Conservation (phyloP, 768 basidiomycete species). For the Kwoniella europaea region DNA sequence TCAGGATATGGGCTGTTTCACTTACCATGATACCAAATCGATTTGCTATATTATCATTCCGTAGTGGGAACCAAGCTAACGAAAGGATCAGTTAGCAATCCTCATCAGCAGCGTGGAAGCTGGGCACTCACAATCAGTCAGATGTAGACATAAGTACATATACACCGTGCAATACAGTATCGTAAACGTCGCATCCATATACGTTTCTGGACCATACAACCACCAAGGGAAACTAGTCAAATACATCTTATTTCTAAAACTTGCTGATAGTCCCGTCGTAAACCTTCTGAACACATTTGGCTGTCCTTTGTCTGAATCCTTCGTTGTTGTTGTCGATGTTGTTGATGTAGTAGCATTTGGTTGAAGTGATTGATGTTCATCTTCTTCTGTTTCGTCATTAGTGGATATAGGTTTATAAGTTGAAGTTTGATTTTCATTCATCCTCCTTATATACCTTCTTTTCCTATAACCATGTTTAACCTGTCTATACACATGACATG, state of each 20-base stretch:
- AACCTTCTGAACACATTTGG: slow-evolving; percentile 1
- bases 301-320: background rate
- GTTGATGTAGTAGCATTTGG: background rate
- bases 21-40: slow-evolving; percentile 35
- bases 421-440: background rate
- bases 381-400: slow-evolving; percentile 2
- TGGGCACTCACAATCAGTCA: slow-evolving; percentile 18
- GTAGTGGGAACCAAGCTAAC: slow-evolving; percentile 20
- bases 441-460: slow-evolving; percentile 3
- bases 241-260: slow-evolving; percentile 32
- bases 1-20: background rate
- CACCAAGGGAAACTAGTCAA: slow-evolving; percentile 35
- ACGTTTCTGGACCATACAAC: slow-evolving; percentile 45
- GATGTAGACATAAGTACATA: slow-evolving; percentile 18
- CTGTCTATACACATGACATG: slow-evolving; percentile 11
- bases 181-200: slow-evolving; percentile 36
- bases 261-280: slow-evolving; percentile 23
- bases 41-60: slow-evolving; percentile 24
- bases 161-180: slow-evolving; percentile 32
- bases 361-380: background rate
- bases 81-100: background rate
- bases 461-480: slow-evolving; percentile 11
- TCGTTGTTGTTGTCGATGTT: background rate
- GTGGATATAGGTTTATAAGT: slow-evolving; percentile 13
- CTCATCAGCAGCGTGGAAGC: background rate